Base-by-base conservation (phyloP, 1,284 basidiomycete genomes). In the Pyrrhoderma noxium region DNA sequence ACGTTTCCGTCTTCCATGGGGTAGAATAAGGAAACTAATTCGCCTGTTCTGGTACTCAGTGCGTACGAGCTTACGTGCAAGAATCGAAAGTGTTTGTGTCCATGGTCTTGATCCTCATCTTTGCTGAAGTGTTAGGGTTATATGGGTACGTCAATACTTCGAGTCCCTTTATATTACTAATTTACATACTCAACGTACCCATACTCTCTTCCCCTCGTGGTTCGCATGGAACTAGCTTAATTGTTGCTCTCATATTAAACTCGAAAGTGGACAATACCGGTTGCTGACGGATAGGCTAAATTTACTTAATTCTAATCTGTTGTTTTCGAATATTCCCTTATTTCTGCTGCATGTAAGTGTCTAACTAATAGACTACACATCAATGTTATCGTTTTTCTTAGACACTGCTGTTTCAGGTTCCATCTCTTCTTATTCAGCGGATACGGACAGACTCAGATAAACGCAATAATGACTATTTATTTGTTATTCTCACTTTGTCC, bases 61-160 rank as follows among this genome's bases (percentile, higher is more conserved):
- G 57, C 35, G 57, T 58, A 42, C 47, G 57, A 31, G 57, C 57
- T 13, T 58, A 58, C 46, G 48, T 58, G 38, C 89, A 95, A 67
- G 93, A 97, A 72, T 90, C 92, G 43, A 77, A 91, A 64, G 75
- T 98, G 58, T 98, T 93, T 70, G 94, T 97, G 62, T 90, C 88
- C 64, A 85, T 85, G 83, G 81, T 81, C 48, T 71, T 84, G 49
- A 83, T 85, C 62, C 80, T 88, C 67, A 89, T 89, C 75, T 89
- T 90, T 70, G 85, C 87, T 54, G 88, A 92, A 72, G 88, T 91
- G 19, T 70, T 90, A 71, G 85, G 85, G 62, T 72, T 87, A 19
- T 90, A 91, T 64, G 85, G 82, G 60, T 61, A 31, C 34, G 59
- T 19, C 11, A 16, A 3, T 8, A 1, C 11, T 4, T 56, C 34